These are phyloP conservation scores for Claviceps sp. DNA, from an alignment of 2,329 filamentous ascomycete species.

Conservation along the genomic window DNA sequence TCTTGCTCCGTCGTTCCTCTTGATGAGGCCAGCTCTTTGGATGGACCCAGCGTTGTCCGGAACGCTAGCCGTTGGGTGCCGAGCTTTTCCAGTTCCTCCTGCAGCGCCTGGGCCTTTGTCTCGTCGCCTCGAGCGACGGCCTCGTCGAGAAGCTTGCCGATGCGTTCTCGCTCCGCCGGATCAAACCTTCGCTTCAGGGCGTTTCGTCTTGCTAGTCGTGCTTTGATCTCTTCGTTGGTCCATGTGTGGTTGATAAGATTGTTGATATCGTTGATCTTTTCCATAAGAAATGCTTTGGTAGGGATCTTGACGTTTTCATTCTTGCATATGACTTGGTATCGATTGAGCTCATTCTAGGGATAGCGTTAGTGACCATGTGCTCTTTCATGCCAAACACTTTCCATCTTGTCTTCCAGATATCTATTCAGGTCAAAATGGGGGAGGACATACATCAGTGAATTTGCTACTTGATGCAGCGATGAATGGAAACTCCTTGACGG, in stretches of 20 bases:
- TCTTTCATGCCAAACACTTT: too few species aligned
- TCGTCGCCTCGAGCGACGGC: conserved; percentile 52
- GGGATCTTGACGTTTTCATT: conserved; percentile 62
- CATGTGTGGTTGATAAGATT: conserved; percentile 64
- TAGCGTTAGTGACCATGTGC: conserved; percentile 10
- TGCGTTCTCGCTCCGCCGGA: conserved; percentile 52
- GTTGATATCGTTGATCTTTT: conserved; percentile 73
- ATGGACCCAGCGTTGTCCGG: conserved; percentile 44
- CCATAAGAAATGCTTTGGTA: conserved; percentile 52
- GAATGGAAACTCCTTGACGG: conserved; percentile 77
- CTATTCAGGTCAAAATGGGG: background rate
- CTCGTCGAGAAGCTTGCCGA: conserved; percentile 51
- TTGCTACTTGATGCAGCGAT: conserved; percentile 74
- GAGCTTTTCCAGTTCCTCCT: conserved; percentile 48
- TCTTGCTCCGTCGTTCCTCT: conserved; percentile 56
- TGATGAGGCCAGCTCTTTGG: conserved; percentile 37
- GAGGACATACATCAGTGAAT: conserved; percentile 58
- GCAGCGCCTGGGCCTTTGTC: conserved; percentile 37
- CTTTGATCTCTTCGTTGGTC: conserved; percentile 69
- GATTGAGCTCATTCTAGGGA: conserved; percentile 58
- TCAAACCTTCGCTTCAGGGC: conserved; percentile 53
- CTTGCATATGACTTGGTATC: conserved; percentile 62
- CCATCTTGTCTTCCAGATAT: background rate
- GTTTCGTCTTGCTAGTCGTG: conserved; percentile 61
- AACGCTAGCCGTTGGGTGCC: conserved; percentile 62